phyloP scores from a whole-genome alignment of 2,329 filamentous ascomycete species.

The Curvularia sp. region DNA sequence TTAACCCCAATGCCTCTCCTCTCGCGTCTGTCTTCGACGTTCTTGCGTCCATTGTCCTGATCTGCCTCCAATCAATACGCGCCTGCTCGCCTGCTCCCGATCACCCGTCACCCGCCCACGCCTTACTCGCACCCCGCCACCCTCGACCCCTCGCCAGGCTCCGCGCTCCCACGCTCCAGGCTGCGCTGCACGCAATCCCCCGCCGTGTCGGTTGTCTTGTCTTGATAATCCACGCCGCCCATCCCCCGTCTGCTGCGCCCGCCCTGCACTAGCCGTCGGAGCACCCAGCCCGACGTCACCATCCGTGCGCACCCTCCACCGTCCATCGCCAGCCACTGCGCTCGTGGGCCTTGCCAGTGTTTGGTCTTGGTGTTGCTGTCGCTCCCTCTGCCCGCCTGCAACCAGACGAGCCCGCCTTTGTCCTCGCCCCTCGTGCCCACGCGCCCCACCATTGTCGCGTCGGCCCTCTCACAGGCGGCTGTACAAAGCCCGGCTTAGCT shows the following conservation, averaged over 20 bases:
- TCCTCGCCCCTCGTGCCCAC: constrained; percentile 22
- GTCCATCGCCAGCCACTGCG: constrained; percentile 23
- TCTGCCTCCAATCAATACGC: constrained; percentile 46
- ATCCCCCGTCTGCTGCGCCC: constrained; percentile 29
- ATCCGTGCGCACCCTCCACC: constrained; percentile 26
- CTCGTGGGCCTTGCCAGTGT: constrained; percentile 23
- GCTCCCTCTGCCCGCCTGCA: constrained; percentile 27
- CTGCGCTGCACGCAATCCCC: constrained; percentile 1
- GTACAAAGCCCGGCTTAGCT: constrained; percentile 38
- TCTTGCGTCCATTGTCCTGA: constrained; percentile 35
- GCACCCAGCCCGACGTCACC: constrained; percentile 26
- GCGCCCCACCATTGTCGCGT: constrained; percentile 33
- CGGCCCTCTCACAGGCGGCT: constrained; percentile 20
- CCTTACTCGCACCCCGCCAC: constrained; percentile 33
- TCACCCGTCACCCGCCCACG: constrained; percentile 16
- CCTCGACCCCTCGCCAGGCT: constrained; percentile 16
- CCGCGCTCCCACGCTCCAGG: neutral
- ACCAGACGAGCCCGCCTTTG: too few relatives aligned
- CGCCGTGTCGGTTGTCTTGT: neutral
- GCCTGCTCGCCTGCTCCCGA: constrained; percentile 34
- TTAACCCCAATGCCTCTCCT: constrained; percentile 27
- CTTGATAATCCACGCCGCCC: constrained; percentile 20
- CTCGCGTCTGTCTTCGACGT: constrained; percentile 29
- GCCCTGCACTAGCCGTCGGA: constrained; percentile 31
- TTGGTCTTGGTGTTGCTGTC: neutral